Evolutionary conservation across 129 eudicot genomes (phyloP).

Genomic region (Escallonia rubra): DNA sequence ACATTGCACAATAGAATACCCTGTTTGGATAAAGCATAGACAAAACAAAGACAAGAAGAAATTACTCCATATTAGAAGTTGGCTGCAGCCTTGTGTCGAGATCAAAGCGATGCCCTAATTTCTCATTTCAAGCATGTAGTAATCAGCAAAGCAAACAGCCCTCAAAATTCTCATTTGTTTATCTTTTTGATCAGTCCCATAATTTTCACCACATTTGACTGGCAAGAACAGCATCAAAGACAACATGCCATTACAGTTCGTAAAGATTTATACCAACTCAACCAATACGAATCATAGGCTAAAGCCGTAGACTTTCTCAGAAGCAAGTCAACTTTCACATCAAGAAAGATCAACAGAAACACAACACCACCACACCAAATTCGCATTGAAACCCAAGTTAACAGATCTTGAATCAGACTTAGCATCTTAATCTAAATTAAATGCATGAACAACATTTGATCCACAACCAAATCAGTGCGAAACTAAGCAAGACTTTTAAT

Average conservation of each 20-base stretch:
- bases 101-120: background rate
- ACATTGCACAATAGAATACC: too few relatives aligned
- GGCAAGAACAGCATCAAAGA: background rate
- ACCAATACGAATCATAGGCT: background rate
- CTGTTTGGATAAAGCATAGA: background rate
- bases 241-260: too few relatives aligned
- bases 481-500: slow-evolving; percentile 9
- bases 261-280: too few relatives aligned
- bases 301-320: background rate
- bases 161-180: slow-evolving; percentile 34
- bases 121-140: background rate
- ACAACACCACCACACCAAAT: background rate
- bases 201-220: background rate
- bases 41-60: background rate
- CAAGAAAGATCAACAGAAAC: too few relatives aligned
- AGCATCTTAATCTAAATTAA: background rate
- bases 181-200: background rate
- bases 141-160: background rate
- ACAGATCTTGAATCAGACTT: background rate
- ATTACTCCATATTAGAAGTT: background rate
- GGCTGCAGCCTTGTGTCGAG: background rate
- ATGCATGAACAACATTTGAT: background rate
- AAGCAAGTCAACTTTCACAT: slow-evolving; percentile 7
- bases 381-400: background rate
- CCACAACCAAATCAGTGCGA: background rate